Evolutionary conservation across 164 flowering plant species (phyloP), one percentile per base, ranked within the genome.

Genomic region (Brasenia schreberi): DNA sequence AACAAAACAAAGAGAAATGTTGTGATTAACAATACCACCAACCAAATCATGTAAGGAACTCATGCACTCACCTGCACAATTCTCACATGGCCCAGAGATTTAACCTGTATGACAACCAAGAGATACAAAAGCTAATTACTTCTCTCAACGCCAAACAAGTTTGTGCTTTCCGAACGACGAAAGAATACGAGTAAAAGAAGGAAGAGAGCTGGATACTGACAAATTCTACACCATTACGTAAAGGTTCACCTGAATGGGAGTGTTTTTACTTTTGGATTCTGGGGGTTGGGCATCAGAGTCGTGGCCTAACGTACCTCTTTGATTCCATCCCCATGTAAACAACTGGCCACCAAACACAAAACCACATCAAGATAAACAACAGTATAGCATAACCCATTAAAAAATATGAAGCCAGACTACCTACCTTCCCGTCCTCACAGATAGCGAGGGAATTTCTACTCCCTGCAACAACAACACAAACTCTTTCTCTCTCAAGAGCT

Each of bases 241-340:
- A 49, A 14, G 63, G 10, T 61, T 18, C 23, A 61, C 63, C 70
- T 83, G 98, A 77, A 87, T 90, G 4, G 98, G 99, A 67, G 83
- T 68, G 66, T 79, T 87, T 78, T 95, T 91, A 19, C 94, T 90
- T 75, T 95, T 95, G 68, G 88, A 86, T 71, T 86, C 96, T 7
- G 92, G 90, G 12, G 92, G 96, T 14, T 49, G 56, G 12, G 56
- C 56, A 49, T 49, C 56, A 49, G 56, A 49, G 14, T 49, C 56
- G 71, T 90, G 97, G 56, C 99, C 98, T 52, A 95, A 71, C 0
- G 99, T 95, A 23, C 99, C 99, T 73, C 98, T 89, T 70, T 95
- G 99, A 69, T 95, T 95, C 99, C 99, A 95, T 9, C 99, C 99
- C 99, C 99, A 95, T 23, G 98, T 95, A 75, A 87, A 95, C 75